phyloP scores from a whole-genome alignment of 257 asterid species.

The Capsicum pubescens region DNA sequence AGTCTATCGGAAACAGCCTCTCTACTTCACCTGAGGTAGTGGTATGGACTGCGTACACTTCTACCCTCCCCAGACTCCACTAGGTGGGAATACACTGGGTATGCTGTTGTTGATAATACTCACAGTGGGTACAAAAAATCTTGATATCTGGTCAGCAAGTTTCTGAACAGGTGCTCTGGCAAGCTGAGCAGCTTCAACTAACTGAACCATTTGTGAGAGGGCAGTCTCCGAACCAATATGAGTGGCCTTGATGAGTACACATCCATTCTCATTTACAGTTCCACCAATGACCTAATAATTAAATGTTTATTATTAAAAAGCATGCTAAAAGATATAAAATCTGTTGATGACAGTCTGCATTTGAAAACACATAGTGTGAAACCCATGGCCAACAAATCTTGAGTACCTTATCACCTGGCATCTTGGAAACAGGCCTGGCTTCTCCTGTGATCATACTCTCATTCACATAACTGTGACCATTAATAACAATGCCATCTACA shows the following conservation, averaged over 20 bases:
- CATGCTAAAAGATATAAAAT: slow-evolving; percentile 4
- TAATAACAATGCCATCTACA: slow-evolving; percentile 87
- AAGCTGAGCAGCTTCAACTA: slow-evolving; percentile 99
- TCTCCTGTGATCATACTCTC: slow-evolving; percentile 99
- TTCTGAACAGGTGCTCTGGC: slow-evolving; percentile 99
- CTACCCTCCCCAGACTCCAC: no score
- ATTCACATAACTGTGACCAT: slow-evolving; percentile 92
- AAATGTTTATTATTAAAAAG: slow-evolving; percentile 22
- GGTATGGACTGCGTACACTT: no score
- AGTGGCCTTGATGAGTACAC: slow-evolving; percentile 81
- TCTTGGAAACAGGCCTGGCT: slow-evolving; percentile 84
- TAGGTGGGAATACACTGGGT: no score
- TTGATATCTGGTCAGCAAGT: slow-evolving; percentile 95
- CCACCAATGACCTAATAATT: slow-evolving; percentile 87
- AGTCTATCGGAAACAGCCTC: no score
- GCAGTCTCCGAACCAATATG: slow-evolving; percentile 98
- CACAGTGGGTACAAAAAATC: slow-evolving; percentile 88
- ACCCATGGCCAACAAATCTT: slow-evolving; percentile 25
- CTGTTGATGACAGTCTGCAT: slow-evolving; percentile 2
- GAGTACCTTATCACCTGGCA: slow-evolving; percentile 87
- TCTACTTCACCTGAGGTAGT: no score
- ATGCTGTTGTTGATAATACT: slow-evolving; percentile 34
- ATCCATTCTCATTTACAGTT: slow-evolving; percentile 93
- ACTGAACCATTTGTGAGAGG: slow-evolving; percentile 92
- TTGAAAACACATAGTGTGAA: background rate